Base-by-base conservation (phyloP, 352 stramenopile genomes). In the Globisporangium canariense region DNA sequence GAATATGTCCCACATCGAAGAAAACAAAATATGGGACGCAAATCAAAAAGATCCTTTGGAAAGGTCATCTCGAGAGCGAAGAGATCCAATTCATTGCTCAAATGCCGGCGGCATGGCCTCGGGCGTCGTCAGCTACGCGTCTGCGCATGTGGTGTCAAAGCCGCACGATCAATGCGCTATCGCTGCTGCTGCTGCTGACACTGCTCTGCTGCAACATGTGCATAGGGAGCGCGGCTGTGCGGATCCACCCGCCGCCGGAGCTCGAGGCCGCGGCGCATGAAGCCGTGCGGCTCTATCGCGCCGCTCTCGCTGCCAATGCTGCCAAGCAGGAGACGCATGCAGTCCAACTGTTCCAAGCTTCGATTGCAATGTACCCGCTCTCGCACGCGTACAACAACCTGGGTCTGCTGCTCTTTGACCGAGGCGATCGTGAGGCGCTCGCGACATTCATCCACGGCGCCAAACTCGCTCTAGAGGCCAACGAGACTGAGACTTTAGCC, bases 361-460 rank as follows among this genome's bases (percentile, higher is more conserved):
- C 78, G 10, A 90, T 94, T 46, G 60, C 74, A 4, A 60, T 41
- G 36, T 89, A 85, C 64, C 70, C 75, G 36, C 68, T 91, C 25
- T 69, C 77, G 4, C 70, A 65, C 5, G 76, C 86, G n/a, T 89
- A 89, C 68, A 94, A 94, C 64, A 94, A 96, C 69, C 59, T 96
- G 9, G 88, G 73, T 0, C 85, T 91, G 69, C 58, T 93, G 25
- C 32, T 90, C 8, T 75, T 71, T 18, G 59, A 79, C 1, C n/a
- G 25, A 2, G 55, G 65, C 1, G 41, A 58, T 4, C 61, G 75
- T 6, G 67, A 79, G 41, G 78, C 82, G 14, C 10, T 87, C 6
- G 57, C 61, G 16, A 52, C 84, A 2, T 66, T 93, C 25, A 59
- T 76, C 54, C 67, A 74, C 30, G 84, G 84, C 28, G 63, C 79